These are phyloP conservation scores for Hevea brasiliensis DNA, from an alignment of 345 rosid genomes.

Conservation along the genomic window DNA sequence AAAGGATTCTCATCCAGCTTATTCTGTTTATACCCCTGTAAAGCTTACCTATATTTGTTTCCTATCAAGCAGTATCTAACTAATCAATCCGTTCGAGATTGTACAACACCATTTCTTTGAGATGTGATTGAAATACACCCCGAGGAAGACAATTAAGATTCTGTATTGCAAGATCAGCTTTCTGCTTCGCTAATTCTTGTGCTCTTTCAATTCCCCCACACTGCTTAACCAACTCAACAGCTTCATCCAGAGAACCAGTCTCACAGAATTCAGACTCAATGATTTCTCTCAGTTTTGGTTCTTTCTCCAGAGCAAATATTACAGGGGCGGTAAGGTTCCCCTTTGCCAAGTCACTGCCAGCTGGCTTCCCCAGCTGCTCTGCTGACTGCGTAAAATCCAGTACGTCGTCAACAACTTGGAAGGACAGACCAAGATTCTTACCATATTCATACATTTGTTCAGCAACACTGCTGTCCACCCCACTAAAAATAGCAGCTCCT, in stretches of 20 bases:
- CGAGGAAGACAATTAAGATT: slow-evolving; percentile 68
- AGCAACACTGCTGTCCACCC: slow-evolving; percentile 46
- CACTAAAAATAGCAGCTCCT: slow-evolving; percentile 88
- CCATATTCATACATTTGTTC: slow-evolving; percentile 80
- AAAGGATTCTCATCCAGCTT: slow-evolving; percentile 11
- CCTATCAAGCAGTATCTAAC: background rate
- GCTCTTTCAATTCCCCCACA: slow-evolving; percentile 79
- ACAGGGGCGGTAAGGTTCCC: slow-evolving; percentile 96
- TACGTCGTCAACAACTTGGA: slow-evolving; percentile 90
- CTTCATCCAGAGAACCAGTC: slow-evolving; percentile 77
- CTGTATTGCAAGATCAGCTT: slow-evolving; percentile 73
- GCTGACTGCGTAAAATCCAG: slow-evolving; percentile 90
- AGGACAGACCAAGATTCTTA: slow-evolving; percentile 88
- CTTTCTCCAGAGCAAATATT: slow-evolving; percentile 74
- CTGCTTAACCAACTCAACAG: slow-evolving; percentile 58
- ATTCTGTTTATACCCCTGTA: background rate
- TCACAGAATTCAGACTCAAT: slow-evolving; percentile 91
- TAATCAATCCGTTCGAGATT: slow-evolving; percentile 91
- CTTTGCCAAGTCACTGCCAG: slow-evolving; percentile 75
- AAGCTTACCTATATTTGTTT: slow-evolving; percentile 4
- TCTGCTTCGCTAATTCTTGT: slow-evolving; percentile 69
- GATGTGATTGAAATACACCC: slow-evolving; percentile 53
- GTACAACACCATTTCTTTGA: slow-evolving; percentile 79
- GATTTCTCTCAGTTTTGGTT: slow-evolving; percentile 74
- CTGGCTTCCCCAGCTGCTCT: slow-evolving; percentile 92